phyloP scores from a whole-genome alignment of 202 grass and related monocot species.

The Cymbopogon flexuosus region DNA sequence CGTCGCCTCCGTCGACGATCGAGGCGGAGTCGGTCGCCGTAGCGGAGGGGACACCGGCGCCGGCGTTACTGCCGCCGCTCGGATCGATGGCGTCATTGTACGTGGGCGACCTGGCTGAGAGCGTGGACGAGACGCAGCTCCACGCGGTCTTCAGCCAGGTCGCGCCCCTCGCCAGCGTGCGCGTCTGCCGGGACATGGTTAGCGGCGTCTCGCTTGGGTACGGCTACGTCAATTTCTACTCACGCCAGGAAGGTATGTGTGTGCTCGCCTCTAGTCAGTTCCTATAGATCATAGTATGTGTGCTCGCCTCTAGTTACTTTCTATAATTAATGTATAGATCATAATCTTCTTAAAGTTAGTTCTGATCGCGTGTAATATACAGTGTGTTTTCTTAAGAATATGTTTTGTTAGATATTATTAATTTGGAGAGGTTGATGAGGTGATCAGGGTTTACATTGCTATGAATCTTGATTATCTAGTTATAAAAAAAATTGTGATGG shows the following conservation, averaged over 20 bases:
- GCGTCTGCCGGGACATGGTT: conserved; percentile 35
- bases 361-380: not conserved
- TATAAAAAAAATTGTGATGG: not conserved
- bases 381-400: not conserved
- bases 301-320: not conserved
- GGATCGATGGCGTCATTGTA: conserved; percentile 28
- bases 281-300: no score
- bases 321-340: not conserved
- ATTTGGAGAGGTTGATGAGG: not conserved
- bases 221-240: conserved; percentile 45
- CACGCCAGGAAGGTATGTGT: conserved; percentile 30
- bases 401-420: not conserved
- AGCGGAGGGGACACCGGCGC: not conserved
- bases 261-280: not conserved
- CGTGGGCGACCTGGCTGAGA: conserved; percentile 40
- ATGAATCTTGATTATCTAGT: not conserved
- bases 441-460: not conserved
- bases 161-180: conserved; percentile 28
- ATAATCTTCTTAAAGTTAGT: not conserved
- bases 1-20: not conserved
- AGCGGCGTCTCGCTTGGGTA: conserved; percentile 37
- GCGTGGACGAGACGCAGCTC: conserved; percentile 22
- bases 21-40: not conserved
- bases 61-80: not conserved
- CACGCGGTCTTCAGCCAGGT: conserved; percentile 25